Evolutionary conservation across 345 rosid species (phyloP).

Genomic region (Eutrema heterophyllum): DNA sequence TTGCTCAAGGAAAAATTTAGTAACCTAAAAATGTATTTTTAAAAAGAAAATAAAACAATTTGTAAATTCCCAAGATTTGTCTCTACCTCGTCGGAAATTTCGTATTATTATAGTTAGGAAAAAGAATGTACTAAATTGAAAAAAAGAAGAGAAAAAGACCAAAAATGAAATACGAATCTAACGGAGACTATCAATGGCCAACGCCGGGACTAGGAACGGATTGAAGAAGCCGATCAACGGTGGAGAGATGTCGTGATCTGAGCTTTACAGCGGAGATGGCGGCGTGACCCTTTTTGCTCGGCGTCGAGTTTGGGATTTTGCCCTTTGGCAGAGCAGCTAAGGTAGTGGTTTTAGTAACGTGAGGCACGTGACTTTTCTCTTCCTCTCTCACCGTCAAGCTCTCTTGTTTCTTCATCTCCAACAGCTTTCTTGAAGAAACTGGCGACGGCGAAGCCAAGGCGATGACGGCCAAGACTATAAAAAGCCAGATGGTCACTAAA

Average conservation of each 20-base stretch:
- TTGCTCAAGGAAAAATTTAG: background rate
- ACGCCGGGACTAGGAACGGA: constrained; percentile 90
- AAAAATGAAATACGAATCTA: background rate
- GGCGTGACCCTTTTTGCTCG: constrained; percentile 66
- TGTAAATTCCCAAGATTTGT: background rate
- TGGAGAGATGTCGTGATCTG: constrained; percentile 51
- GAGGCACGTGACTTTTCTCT: constrained; percentile 37
- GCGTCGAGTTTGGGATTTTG: constrained; percentile 48
- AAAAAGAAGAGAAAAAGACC: background rate
- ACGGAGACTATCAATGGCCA: constrained; percentile 43
- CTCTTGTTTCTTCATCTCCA: background rate
- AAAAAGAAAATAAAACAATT: background rate
- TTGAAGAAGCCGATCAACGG: constrained; percentile 53
- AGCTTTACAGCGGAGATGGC: constrained; percentile 43
- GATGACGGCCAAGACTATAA: constrained; percentile 34
- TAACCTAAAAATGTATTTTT: background rate
- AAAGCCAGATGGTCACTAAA: constrained; percentile 10
- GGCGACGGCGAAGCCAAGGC: constrained; percentile 28
- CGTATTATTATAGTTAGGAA: constrained; percentile 8
- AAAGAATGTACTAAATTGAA: constrained; percentile 10
- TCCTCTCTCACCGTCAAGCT: constrained; percentile 24
- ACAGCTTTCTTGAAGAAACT: constrained; percentile 47
- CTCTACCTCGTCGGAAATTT: constrained; percentile 1
- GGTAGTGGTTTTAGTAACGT: constrained; percentile 23
- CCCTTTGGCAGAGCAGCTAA: constrained; percentile 61